Evolutionary conservation across 106 monocot species (phyloP).

Genomic region (Gastrodia elata): DNA sequence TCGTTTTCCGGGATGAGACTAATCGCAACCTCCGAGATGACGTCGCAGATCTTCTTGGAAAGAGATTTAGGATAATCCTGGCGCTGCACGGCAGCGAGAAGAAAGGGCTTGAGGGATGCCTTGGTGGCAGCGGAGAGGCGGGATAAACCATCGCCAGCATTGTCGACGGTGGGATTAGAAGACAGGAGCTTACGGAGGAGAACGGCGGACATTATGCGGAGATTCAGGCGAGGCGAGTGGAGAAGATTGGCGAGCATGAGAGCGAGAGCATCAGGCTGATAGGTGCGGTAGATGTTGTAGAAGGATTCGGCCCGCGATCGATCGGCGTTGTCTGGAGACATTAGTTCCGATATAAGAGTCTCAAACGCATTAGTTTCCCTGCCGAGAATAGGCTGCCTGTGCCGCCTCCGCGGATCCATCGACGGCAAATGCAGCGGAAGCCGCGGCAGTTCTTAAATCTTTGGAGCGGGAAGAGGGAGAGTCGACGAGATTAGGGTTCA

Average conservation of each 20-base stretch:
- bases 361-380: conserved; percentile 51
- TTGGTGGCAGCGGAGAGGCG: conserved; percentile 43
- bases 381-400: conserved; percentile 38
- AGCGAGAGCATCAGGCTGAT: conserved; percentile 58
- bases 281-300: conserved; percentile 63
- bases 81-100: conserved; percentile 46
- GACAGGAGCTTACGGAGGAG: conserved; percentile 83
- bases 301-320: conserved; percentile 71
- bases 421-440: background rate
- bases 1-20: conserved; percentile 57
- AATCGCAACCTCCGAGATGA: conserved; percentile 72
- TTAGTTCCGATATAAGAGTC: conserved; percentile 49
- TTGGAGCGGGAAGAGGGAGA: background rate
- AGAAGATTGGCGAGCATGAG: conserved; percentile 50
- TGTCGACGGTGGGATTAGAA: conserved; percentile 32
- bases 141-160: conserved; percentile 30
- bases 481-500: background rate
- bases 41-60: conserved; percentile 82
- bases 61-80: conserved; percentile 56
- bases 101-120: conserved; percentile 39
- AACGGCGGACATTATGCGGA: conserved; percentile 74
- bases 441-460: background rate
- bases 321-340: conserved; percentile 72
- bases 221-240: conserved; percentile 50
- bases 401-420: conserved; percentile 39